Conservation (phyloP, 768 basidiomycete species). For the Xerocomellus chrysenteron region DNA sequence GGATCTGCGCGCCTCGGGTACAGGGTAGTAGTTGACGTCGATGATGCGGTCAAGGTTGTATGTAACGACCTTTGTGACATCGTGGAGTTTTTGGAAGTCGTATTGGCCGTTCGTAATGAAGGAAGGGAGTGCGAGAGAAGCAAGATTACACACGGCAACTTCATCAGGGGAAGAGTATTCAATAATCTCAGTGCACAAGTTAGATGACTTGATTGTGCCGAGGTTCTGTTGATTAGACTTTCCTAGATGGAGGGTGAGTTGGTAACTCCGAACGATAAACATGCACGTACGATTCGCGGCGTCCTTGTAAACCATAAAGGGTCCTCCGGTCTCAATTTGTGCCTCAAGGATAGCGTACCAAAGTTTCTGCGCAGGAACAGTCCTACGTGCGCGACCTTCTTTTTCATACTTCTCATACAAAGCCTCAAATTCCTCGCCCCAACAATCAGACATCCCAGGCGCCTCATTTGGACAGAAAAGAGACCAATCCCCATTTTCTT, state of each 20-base stretch:
- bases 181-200: constrained; percentile 98
- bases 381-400: constrained; percentile 83
- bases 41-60: constrained; percentile 94
- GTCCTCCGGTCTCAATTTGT: constrained; percentile 98
- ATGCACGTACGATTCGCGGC: constrained; percentile 75
- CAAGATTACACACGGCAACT: constrained; percentile 97
- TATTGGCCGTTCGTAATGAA: constrained; percentile 82
- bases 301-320: constrained; percentile 99
- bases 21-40: constrained; percentile 94
- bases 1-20: constrained; percentile 85
- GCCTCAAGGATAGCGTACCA: constrained; percentile 98
- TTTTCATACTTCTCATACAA: constrained; percentile 86
- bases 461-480: constrained; percentile 98
- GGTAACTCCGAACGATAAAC: not conserved
- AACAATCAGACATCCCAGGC: constrained; percentile 82
- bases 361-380: constrained; percentile 91
- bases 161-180: constrained; percentile 98
- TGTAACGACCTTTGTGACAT: constrained; percentile 89
- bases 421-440: constrained; percentile 85
- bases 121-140: constrained; percentile 91
- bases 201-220: constrained; percentile 98
- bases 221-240: constrained; percentile 99
- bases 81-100: constrained; percentile 94
- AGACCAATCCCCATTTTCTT: constrained; percentile 86
- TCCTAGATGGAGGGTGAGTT: constrained; percentile 41